Base-by-base conservation (phyloP, 306 rosid species). In the Vigna angularis region DNA sequence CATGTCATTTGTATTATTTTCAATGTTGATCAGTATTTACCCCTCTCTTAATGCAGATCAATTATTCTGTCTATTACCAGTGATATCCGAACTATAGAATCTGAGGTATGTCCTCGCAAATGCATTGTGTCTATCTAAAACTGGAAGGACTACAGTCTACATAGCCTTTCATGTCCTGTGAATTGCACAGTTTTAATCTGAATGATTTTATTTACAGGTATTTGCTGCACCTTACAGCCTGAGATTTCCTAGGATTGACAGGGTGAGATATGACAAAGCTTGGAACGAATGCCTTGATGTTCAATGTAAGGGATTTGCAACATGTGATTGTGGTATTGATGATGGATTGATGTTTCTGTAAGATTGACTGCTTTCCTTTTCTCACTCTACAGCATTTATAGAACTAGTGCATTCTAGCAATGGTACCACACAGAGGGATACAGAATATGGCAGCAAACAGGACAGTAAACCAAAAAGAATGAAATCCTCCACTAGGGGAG, bases 251-350 rank as follows among this genome's bases (percentile, higher is more conserved):
- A 93, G 98, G 51, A 89, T 94, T 87, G 97, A 94, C 74, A 88
- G 92, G 58, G 96, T 91, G 75, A 90, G 97, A 86, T 87, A 90
- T 75, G 98, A 92, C 87, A 94, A 94, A 80, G 88, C 95, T 71
- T 94, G 98, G 98, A 79, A 90, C 74, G 98, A 94, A 85, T 94
- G 98, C 86, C 97, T 94, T 47, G 95, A 94, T 87, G 93, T 92
- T 75, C 93, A 94, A 77, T 90, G 97, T 94, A 83, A 88, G 95
- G 75, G 66, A 75, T 76, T 66, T 18, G 30, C 76, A 34, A 12
- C 61, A 57, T n/a, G 38, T 62, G 78, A 55, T 86, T 70, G 57
- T 49, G 66, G 7, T 62, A 5, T 66, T 78, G 82, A 66, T 69
- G 78, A 42, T 42, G 2, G 10, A 9, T 42, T 42, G 47, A 57